phyloP scores from a whole-genome alignment of 2,329 filamentous ascomycete genomes.

The Alternaria viburni region DNA sequence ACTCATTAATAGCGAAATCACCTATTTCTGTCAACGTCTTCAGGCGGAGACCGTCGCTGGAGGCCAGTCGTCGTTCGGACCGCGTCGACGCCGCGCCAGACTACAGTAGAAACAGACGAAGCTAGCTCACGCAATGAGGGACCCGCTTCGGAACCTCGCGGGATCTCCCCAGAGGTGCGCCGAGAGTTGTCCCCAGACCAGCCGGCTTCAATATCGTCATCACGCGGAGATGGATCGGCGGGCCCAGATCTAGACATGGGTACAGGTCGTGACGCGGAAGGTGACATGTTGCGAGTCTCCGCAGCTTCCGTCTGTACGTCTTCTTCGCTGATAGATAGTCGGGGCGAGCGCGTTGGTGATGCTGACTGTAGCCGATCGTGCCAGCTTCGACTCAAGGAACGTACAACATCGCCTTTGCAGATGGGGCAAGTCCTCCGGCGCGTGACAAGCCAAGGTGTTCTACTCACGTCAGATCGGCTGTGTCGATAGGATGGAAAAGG shows the following conservation, averaged over 20 bases:
- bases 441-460: constrained; percentile 95
- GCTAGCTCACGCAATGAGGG: constrained; percentile 40
- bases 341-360: constrained; percentile 25
- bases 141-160: constrained; percentile 21
- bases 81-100: constrained; percentile 46
- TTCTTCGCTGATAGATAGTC: constrained; percentile 44
- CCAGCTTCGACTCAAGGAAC: constrained; percentile 47
- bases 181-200: constrained; percentile 53
- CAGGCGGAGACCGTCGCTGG: constrained; percentile 35
- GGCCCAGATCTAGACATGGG: constrained; percentile 32
- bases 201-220: constrained; percentile 43
- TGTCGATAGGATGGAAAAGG: not conserved
- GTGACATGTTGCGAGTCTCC: constrained; percentile 55
- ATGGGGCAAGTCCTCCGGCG: constrained; percentile 96
- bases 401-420: constrained; percentile 95
- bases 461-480: constrained; percentile 49
- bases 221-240: constrained; percentile 4
- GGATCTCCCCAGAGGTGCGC: constrained; percentile 28
- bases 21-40: constrained; percentile 44
- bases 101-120: constrained; percentile 42
- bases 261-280: constrained; percentile 59
- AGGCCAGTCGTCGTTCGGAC: constrained; percentile 39
- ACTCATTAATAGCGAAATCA: constrained; percentile 16
- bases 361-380: constrained; percentile 34
- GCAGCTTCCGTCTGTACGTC: constrained; percentile 55